Conservation (phyloP, 306 rosid genomes). For the Citrullus amarus region DNA sequence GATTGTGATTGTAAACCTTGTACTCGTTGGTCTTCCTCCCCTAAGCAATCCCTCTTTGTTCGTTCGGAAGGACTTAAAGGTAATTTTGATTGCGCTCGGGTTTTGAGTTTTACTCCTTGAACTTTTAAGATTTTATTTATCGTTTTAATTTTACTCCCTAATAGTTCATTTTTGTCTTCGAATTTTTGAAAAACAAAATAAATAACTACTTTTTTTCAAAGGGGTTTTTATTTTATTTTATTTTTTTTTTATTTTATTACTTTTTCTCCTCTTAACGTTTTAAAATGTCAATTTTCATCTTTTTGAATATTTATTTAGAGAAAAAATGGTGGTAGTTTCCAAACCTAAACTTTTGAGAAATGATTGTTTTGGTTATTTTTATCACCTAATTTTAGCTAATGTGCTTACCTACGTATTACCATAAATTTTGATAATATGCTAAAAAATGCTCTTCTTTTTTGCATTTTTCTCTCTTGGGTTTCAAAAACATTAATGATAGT, state of each 20-base stretch:
- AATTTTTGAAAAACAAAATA: too few relatives aligned
- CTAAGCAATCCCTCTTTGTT: constrained; percentile 49
- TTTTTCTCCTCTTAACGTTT: too few relatives aligned
- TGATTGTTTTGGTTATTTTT: neutral
- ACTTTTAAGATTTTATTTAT: neutral
- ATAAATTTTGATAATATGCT: neutral
- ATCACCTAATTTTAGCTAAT: neutral
- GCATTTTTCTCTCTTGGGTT: neutral
- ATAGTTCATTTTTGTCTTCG: neutral
- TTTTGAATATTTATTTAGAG: too few relatives aligned
- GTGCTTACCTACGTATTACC: neutral
- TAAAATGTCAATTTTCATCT: too few relatives aligned
- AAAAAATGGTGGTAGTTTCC: too few relatives aligned
- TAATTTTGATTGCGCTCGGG: neutral
- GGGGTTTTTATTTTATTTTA: too few relatives aligned
- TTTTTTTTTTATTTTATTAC: too few relatives aligned
- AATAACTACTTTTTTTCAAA: too few relatives aligned
- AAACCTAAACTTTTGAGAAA: neutral
- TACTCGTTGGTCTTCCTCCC: constrained; percentile 45
- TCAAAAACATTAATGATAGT: too few relatives aligned
- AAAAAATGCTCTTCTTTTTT: neutral
- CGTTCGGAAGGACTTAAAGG: constrained; percentile 45
- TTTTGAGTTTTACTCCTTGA: neutral
- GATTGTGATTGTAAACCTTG: constrained; percentile 78
- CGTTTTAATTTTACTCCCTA: neutral